Evolutionary conservation across 2,329 filamentous ascomycete species (phyloP).

Genomic region (Aspergillus awamori): DNA sequence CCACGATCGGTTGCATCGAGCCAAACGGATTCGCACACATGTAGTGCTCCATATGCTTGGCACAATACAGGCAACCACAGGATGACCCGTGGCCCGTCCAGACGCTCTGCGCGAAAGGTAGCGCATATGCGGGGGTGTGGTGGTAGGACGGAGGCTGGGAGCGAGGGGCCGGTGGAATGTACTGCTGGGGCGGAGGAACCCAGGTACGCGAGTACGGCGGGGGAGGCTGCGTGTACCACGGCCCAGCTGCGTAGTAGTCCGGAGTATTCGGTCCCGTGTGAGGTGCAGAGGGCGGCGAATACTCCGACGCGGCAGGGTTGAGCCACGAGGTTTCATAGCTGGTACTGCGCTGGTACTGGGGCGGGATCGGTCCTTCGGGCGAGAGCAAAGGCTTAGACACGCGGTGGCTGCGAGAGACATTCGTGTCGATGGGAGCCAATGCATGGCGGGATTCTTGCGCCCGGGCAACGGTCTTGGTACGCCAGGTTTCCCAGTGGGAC

Average conservation of each 20-base stretch:
- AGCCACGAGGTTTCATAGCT: slow-evolving; percentile 56
- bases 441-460: slow-evolving; percentile 51
- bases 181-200: slow-evolving; percentile 40
- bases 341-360: slow-evolving; percentile 52
- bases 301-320: slow-evolving; percentile 52
- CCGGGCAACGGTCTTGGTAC: slow-evolving; percentile 53
- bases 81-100: slow-evolving; percentile 52
- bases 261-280: slow-evolving; percentile 53
- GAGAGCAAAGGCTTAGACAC: slow-evolving; percentile 55
- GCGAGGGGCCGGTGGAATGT: slow-evolving; percentile 42
- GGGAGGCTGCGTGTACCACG: slow-evolving; percentile 48
- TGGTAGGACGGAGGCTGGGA: slow-evolving; percentile 52
- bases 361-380: slow-evolving; percentile 52
- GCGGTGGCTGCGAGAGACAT: slow-evolving; percentile 56
- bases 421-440: slow-evolving; percentile 67
- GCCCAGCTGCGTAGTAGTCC: slow-evolving; percentile 49
- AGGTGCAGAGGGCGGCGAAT: slow-evolving; percentile 53
- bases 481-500: slow-evolving; percentile 67
- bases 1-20: slow-evolving; percentile 50
- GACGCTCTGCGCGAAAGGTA: slow-evolving; percentile 50
- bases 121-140: slow-evolving; percentile 51
- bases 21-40: slow-evolving; percentile 49
- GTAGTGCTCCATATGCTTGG: slow-evolving; percentile 54
- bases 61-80: slow-evolving; percentile 53
- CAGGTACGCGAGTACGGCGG: slow-evolving; percentile 47